These are phyloP conservation scores for Amaranthus palmeri DNA, from an alignment of 148 eudicot genomes.

Conservation along the genomic window DNA sequence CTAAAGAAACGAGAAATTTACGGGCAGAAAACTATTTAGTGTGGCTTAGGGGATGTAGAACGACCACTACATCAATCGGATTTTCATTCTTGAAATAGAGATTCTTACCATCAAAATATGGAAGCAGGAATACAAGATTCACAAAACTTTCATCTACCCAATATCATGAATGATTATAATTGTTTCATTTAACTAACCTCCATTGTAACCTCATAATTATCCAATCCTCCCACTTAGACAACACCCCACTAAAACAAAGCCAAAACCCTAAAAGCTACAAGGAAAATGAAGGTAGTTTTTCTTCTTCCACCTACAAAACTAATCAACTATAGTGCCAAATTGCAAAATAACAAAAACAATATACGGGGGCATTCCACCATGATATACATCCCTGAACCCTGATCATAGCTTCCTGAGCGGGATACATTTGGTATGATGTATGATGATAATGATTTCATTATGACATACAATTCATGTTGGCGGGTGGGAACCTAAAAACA, in stretches of 20 bases:
- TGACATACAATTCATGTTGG: background rate
- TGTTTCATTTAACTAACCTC: background rate
- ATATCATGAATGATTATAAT: background rate
- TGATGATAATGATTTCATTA: no score
- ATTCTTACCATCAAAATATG: no score
- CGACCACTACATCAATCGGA: background rate
- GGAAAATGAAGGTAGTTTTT: background rate
- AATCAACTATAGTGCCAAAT: background rate
- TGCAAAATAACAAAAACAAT: background rate
- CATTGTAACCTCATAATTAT: background rate
- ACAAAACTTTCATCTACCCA: background rate
- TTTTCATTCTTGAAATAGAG: background rate
- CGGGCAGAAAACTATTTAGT: no score
- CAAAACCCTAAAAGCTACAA: constrained; percentile 1
- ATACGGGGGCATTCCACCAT: background rate
- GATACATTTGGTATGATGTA: no score
- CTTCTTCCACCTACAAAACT: background rate
- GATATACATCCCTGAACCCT: no score
- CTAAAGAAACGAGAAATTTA: no score
- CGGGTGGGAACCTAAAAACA: background rate
- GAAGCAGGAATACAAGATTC: no score
- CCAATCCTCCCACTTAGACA: background rate
- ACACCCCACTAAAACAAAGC: background rate
- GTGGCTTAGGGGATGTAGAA: no score
- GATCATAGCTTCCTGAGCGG: no score